phyloP scores from a whole-genome alignment of 1,284 basidiomycete species.

The Puccinia triticina region DNA sequence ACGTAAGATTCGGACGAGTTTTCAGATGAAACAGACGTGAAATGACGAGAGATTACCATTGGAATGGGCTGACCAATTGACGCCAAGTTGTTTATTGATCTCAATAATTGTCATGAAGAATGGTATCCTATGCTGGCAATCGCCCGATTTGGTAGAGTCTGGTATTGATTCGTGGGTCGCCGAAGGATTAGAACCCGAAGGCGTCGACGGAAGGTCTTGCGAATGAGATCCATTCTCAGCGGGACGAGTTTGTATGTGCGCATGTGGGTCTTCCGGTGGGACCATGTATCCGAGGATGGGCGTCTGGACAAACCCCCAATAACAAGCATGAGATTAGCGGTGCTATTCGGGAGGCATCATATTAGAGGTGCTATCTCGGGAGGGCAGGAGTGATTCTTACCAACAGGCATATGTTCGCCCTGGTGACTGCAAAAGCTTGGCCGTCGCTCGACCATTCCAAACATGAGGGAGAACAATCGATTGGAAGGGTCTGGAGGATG shows the following conservation, averaged over 20 bases:
- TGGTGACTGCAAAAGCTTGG: conserved; percentile 27
- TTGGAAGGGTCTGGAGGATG: conserved; percentile 5
- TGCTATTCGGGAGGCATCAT: too few species aligned
- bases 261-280: not conserved
- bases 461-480: conserved; percentile 1
- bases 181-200: not conserved
- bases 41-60: conserved; percentile 17
- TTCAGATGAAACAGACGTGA: not conserved
- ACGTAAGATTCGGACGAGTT: not conserved
- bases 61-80: conserved; percentile 37
- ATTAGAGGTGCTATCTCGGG: too few species aligned
- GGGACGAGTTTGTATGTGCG: not conserved
- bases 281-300: conserved; percentile 25
- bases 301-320: not conserved
- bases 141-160: not conserved
- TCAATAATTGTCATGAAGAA: conserved; percentile 40
- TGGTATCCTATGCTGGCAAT: not conserved
- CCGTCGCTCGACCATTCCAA: conserved; percentile 42
- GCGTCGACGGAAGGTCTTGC: too few species aligned
- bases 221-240: not conserved
- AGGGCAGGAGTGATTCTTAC: conserved; percentile 16
- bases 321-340: too few species aligned
- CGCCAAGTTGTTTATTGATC: conserved; percentile 34
- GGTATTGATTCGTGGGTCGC: not conserved
- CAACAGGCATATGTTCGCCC: conserved; percentile 21